Base-by-base conservation (phyloP, 2,329 filamentous ascomycete genomes). In the Cytospora mali region DNA sequence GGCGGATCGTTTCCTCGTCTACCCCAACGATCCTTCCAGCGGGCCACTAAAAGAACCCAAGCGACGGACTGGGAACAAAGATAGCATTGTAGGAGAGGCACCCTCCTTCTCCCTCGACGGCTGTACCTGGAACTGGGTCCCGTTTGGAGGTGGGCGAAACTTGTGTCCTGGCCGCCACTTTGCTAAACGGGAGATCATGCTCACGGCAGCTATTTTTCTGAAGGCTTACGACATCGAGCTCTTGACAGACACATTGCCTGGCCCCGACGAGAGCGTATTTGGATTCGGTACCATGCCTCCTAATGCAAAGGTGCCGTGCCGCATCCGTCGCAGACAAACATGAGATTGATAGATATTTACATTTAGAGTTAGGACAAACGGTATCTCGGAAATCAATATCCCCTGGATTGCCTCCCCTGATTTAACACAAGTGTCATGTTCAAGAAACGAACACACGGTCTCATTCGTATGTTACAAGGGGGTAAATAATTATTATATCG, bases 131-230 rank as follows among this genome's bases (percentile, higher is more conserved):
- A 33, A 33, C 18, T 54, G 51, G 51, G n/a, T 54, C 4, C 51
- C 51, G 21, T 54, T 33, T 25, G 51, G 51, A 14, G 51, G 51
- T 35, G 51, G 51, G 10, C 51, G 51, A 13, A 54, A 35, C 51
- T 35, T 75, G 7, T 80, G 77, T 55, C 74, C 77, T 2, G 77
- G 77, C 2, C 70, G 76, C 0, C 68, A 73, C 53, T 76, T 79
- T 64, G 76, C 76, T 0, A 79, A 79, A 65, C 70, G 72, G 50
- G 75, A 78, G 68, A 74, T 79, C 29, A 65, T 79, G 10, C 46
- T 73, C 13, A 69, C 71, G 1, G 51, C 76, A 1, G 75, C 74
- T 9, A 64, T 74, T 28, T 35, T 76, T 3, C 61, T 75, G 1
- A 61, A 64, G 2, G 64, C 49, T 6, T 75, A 75, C 27, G 74